Base-by-base conservation (phyloP, 768 basidiomycete genomes). In the Tulasnella calospora region DNA sequence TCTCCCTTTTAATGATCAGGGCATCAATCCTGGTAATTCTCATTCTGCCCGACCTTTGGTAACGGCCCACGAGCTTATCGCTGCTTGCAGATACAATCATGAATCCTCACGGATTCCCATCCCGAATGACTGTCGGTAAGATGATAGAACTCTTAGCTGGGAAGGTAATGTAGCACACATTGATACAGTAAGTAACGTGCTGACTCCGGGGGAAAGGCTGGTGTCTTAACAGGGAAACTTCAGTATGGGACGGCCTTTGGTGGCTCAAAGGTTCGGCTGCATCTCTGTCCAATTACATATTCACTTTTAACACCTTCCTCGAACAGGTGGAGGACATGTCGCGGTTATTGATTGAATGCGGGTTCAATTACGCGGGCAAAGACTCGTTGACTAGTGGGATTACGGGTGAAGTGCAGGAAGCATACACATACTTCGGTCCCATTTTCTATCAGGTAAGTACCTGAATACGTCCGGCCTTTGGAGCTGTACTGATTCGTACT, bases 61-160 rank as follows among this genome's bases (percentile, higher is more conserved):
- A 38, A 23, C n/a, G 23, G 12, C 35, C 35, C 80, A 71, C 35
- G 72, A 79, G 72, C 71, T 51, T 36, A 81, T 81, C 44, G 73
- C 78, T 73, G 33, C 67, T 80, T 23, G 82, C 84, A 92, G 97
- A 99, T 85, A 95, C 96, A 23, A 98, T 99, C 86, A 99, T 99
- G 97, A 99, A 99, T 84, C 98, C 98, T 3, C 98, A 99, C 85
- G 98, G 98, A 82, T 99, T 99, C 88, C 98, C 98, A 6, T 97
- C 95, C 78, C 94, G 97, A 76, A 98, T 96, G 96, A 99, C 98
- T 35, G 98, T 99, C 38, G 98, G 98, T 72, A 99, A 99, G 87
- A 99, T 99, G 98, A 98, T 99, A 75, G 98, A 99, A 85, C 87
- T 98, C 30, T 86, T 99, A 41, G 94, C 96, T 17, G 97, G 98